phyloP scores from a whole-genome alignment of 768 basidiomycete genomes.

The Tremella yokohamensis region DNA sequence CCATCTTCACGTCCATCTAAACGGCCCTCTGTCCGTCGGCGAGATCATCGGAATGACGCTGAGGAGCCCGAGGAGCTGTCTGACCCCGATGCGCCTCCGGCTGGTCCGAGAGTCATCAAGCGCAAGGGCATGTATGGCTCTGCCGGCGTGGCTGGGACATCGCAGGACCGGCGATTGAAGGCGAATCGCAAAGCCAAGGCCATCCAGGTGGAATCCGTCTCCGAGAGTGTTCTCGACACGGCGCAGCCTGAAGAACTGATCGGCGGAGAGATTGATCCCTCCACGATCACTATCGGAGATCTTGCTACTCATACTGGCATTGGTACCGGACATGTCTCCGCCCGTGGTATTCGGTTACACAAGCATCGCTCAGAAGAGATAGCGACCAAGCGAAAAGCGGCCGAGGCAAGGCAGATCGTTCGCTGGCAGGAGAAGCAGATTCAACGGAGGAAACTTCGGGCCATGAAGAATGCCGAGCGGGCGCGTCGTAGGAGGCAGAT shows the following conservation, averaged over 20 bases:
- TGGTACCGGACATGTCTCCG: conserved; percentile 19
- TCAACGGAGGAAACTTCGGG: conserved; percentile 18
- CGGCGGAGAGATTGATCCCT: conserved; percentile 19
- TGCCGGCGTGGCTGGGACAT: no score
- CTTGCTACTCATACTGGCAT: conserved; percentile 9
- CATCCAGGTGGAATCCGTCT: no score
- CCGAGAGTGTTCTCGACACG: not conserved
- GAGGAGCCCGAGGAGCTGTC: conserved; percentile 26
- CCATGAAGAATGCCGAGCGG: conserved; percentile 7
- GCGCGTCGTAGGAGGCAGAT: conserved; percentile 2
- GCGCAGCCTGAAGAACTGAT: conserved; percentile 17
- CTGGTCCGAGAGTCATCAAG: no score
- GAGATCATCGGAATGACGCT: not conserved
- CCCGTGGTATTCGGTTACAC: conserved; percentile 15
- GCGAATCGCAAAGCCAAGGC: no score
- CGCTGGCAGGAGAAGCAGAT: conserved; percentile 18
- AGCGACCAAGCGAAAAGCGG: conserved; percentile 5
- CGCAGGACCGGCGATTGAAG: no score
- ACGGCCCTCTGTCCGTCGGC: no score
- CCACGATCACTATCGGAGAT: conserved; percentile 13
- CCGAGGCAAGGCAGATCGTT: not conserved
- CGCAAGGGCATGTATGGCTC: no score
- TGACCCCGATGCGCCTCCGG: conserved; percentile 3
- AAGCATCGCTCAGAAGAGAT: conserved; percentile 3
- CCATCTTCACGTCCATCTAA: no score